Percentiles rank a stretch among this genome's conserved stretches.
Evolutionary conservation across 73 alveolate genomes (phyloP).

Genomic region (Tetrahymena borealis): DNA sequence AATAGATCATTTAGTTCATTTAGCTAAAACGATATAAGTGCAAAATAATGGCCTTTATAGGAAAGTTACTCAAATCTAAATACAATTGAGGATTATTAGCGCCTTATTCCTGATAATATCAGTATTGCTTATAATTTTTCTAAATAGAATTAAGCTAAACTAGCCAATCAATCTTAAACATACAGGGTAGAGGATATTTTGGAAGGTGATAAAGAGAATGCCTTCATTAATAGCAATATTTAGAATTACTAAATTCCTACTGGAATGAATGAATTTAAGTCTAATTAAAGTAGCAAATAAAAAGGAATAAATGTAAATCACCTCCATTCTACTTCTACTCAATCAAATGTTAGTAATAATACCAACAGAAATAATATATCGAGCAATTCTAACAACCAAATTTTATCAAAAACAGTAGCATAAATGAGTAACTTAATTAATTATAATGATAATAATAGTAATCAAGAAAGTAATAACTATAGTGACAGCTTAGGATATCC

Average conservation of each 20-base stretch:
- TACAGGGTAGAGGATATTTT: not conserved
- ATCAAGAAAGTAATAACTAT: not conserved
- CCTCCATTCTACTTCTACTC: not conserved
- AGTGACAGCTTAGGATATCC: not conserved
- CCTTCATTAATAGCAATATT: not conserved
- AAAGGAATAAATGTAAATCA: not conserved
- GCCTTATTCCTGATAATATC: not conserved
- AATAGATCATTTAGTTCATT: not conserved
- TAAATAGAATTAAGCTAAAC: not conserved
- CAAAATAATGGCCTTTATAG: not conserved
- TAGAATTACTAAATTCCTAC: not conserved
- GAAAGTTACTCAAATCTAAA: not conserved
- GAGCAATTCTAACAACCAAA: not conserved
- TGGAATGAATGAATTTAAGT: not conserved
- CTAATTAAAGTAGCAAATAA: not conserved
- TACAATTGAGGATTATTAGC: not conserved
- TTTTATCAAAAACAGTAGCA: not conserved
- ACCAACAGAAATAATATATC: not conserved
- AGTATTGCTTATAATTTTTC: not conserved
- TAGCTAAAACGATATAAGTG: not conserved
- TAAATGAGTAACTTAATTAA: not conserved
- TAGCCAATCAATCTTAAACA: not conserved
- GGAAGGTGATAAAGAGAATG: not conserved
- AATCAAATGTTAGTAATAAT: not conserved
- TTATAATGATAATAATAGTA: not conserved